phyloP scores from a whole-genome alignment of 2,329 filamentous ascomycete species.

The Neospermospora avenae region DNA sequence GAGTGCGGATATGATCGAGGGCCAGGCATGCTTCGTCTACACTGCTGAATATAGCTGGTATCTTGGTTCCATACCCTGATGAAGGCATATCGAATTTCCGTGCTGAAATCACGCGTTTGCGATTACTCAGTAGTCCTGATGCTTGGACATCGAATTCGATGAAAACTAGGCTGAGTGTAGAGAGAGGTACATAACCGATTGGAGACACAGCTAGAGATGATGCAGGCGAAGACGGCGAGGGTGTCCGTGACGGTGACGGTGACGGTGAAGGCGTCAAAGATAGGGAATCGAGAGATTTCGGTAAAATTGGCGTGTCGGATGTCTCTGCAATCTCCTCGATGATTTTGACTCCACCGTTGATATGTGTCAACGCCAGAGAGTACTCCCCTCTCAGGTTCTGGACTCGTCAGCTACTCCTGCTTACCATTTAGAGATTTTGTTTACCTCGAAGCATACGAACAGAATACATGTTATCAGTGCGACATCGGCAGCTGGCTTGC shows the following conservation, averaged over 20 bases:
- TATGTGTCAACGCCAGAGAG: slow-evolving; percentile 10
- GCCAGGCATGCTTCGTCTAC: background rate
- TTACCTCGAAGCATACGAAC: slow-evolving; percentile 20
- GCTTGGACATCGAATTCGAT: background rate
- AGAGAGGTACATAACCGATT: background rate
- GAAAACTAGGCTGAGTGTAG: background rate
- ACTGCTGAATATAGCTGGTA: background rate
- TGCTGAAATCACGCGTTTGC: background rate
- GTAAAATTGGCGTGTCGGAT: background rate
- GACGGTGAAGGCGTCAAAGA: too few relatives aligned
- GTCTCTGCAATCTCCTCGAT: slow-evolving; percentile 7
- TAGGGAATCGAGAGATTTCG: background rate
- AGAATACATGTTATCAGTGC: slow-evolving; percentile 20
- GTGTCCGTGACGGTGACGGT: background rate
- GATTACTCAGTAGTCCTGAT: background rate
- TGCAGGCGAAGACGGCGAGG: background rate
- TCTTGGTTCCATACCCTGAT: background rate
- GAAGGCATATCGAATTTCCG: slow-evolving; percentile 1
- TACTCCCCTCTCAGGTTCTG: slow-evolving; percentile 14
- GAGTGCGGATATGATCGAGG: background rate
- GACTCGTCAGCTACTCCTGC: background rate
- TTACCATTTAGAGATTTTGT: background rate
- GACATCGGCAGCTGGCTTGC: slow-evolving; percentile 10
- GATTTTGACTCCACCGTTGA: slow-evolving; percentile 17
- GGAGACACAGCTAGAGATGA: background rate